Evolutionary conservation across 2,329 filamentous ascomycete genomes (phyloP).

Genomic region (Parastagonospora nodorum): DNA sequence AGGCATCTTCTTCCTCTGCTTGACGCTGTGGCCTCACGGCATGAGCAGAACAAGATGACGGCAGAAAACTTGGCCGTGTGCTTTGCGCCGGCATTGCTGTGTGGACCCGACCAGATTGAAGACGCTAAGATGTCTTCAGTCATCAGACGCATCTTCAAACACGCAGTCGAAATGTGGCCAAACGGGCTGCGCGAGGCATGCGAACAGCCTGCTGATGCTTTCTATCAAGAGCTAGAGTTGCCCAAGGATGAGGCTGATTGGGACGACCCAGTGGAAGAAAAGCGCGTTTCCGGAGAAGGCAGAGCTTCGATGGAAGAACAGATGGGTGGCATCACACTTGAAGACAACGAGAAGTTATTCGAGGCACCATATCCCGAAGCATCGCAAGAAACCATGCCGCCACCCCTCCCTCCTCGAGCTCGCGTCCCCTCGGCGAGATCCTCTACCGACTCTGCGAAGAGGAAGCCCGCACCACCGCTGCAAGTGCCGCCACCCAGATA

Average conservation of each 20-base stretch:
- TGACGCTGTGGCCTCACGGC: slow-evolving; percentile 51
- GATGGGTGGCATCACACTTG: slow-evolving; percentile 49
- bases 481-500: slow-evolving; percentile 49
- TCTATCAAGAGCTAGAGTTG: slow-evolving; percentile 48
- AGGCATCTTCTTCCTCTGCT: slow-evolving; percentile 60
- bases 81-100: slow-evolving; percentile 58
- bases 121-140: slow-evolving; percentile 60
- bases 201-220: slow-evolving; percentile 43
- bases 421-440: slow-evolving; percentile 29
- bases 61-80: slow-evolving; percentile 60
- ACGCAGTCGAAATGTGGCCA: slow-evolving; percentile 54
- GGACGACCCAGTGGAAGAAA: slow-evolving; percentile 53
- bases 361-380: slow-evolving; percentile 14
- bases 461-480: slow-evolving; percentile 51
- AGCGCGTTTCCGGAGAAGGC: slow-evolving; percentile 26
- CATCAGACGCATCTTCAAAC: slow-evolving; percentile 55
- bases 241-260: slow-evolving; percentile 51
- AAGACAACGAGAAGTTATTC: slow-evolving; percentile 46
- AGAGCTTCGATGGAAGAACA: slow-evolving; percentile 43
- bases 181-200: slow-evolving; percentile 51
- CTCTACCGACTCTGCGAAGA: slow-evolving; percentile 37
- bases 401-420: slow-evolving; percentile 48
- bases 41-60: slow-evolving; percentile 61
- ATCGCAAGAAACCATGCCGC: slow-evolving; percentile 24
- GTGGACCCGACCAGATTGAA: slow-evolving; percentile 59